phyloP scores from a whole-genome alignment of 495 filamentous ascomycete species.

The Penicillium bovifimosum region DNA sequence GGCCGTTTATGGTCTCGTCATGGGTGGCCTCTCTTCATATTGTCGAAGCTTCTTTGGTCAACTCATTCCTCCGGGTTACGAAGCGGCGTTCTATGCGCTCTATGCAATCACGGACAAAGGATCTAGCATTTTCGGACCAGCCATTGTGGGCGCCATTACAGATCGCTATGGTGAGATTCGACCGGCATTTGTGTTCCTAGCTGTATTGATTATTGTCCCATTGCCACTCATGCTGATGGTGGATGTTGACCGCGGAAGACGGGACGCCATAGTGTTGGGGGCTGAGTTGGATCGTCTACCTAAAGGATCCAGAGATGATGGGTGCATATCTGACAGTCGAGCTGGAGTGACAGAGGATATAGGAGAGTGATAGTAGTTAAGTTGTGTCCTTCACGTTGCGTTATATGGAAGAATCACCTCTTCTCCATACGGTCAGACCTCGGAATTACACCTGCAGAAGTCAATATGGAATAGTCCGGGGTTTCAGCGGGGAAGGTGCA shows the following conservation, averaged over 20 bases:
- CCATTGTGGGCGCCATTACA: conserved; percentile 88
- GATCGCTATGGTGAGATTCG: conserved; percentile 85
- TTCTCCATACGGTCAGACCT: background rate
- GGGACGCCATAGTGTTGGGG: conserved; percentile 67
- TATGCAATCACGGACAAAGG: conserved; percentile 99
- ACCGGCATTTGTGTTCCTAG: conserved; percentile 90
- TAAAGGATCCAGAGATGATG: conserved; percentile 25
- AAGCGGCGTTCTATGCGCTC: conserved; percentile 93
- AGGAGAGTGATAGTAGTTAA: too few relatives aligned
- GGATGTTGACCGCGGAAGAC: conserved; percentile 82
- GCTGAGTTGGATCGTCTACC: conserved; percentile 51
- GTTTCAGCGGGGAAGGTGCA: background rate
- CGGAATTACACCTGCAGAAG: background rate
- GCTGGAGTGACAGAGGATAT: background rate
- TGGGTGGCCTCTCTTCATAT: conserved; percentile 89
- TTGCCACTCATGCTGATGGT: conserved; percentile 79
- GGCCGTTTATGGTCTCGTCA: conserved; percentile 84
- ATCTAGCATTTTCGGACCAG: conserved; percentile 87
- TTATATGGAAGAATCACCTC: background rate
- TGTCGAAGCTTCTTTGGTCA: conserved; percentile 91
- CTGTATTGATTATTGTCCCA: conserved; percentile 73
- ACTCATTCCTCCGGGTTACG: conserved; percentile 85
- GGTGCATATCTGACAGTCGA: conserved; percentile 12
- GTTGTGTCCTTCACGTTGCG: too few relatives aligned
- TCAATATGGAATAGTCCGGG: background rate